These are phyloP conservation scores for Trichoderma erinaceum DNA, from an alignment of 495 filamentous ascomycete genomes.

Conservation along the genomic window DNA sequence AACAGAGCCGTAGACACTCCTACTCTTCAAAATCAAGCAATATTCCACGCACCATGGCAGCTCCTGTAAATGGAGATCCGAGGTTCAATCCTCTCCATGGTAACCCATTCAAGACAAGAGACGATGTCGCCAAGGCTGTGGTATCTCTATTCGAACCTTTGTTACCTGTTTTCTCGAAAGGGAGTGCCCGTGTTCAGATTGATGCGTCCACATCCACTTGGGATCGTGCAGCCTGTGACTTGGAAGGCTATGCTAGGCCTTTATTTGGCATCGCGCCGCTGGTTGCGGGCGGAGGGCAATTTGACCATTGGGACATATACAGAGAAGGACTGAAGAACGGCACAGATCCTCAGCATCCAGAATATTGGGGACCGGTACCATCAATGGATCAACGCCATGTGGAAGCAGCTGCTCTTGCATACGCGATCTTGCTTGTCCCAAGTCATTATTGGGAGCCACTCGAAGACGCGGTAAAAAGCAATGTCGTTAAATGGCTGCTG, in stretches of 20 bases:
- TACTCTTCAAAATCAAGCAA: background rate
- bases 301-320: background rate
- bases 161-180: background rate
- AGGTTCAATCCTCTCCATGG: constrained; percentile 4
- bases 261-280: constrained; percentile 1
- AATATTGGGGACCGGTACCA: background rate
- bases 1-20: background rate
- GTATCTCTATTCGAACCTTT: background rate
- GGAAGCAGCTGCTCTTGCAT: constrained; percentile 1
- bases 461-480: background rate
- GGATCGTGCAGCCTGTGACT: background rate
- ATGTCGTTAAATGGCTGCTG: background rate
- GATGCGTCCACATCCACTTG: background rate
- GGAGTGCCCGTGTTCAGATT: background rate
- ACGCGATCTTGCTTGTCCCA: background rate
- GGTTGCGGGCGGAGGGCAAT: background rate
- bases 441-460: background rate
- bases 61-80: background rate
- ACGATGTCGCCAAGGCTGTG: background rate
- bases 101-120: background rate
- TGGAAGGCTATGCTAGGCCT: constrained; percentile 1
- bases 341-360: background rate
- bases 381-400: constrained; percentile 2
- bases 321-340: background rate
- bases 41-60: background rate